Base-by-base conservation (phyloP, 768 basidiomycete species). In the Russula earlei region DNA sequence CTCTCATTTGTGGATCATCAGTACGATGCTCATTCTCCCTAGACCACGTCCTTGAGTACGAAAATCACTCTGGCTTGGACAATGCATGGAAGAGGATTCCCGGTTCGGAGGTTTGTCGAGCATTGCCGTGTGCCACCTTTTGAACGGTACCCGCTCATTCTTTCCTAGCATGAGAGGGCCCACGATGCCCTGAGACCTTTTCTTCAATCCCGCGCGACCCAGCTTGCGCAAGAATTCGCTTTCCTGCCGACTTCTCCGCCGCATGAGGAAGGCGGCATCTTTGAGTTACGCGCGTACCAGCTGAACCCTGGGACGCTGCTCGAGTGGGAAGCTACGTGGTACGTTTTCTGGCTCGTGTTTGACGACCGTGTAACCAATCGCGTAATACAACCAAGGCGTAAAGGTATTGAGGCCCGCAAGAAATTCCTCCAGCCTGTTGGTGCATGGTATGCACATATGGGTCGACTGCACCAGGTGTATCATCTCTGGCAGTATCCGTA, bases 401-500 rank as follows among this genome's bases (percentile, higher is more conserved):
- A 77, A 67, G 96, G 96, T 10, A 89, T 99, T 46, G 95, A 98
- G 66, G 96, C 96, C 11, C 83, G 96, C 49, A 78, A 85, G 59
- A 83, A 86, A 68, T 87, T 87, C 65, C 85, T 95, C 52, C 80
- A 81, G 55, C 94, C 89, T 42, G 80, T 90, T 12, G 91, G 89
- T 27, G 87, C 88, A n/a, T 92, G 90, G 89, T 94, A 90, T 71
- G 87, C 87, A 54, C 90, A 91, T 69, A 76, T 90, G 45, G 90
- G 90, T 49, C 78, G 85, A 46, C 74, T 91, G 52, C 86, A 91
- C 66, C 80, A 90, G 62, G 95, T 96, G 8, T 89, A 97, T 67
- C 95, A 97, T 71, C 80, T 97, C 72, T 98, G 95, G 95, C 94
- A 97, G 71, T 95, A 95, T 68, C 84, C 84, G 90, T 91, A 65